A percentile compares a stretch with the other conserved stretches of the same genome.
These are phyloP conservation scores for Cocos nucifera DNA, from an alignment of 176 grass and related monocot genomes.

Conservation along the genomic window DNA sequence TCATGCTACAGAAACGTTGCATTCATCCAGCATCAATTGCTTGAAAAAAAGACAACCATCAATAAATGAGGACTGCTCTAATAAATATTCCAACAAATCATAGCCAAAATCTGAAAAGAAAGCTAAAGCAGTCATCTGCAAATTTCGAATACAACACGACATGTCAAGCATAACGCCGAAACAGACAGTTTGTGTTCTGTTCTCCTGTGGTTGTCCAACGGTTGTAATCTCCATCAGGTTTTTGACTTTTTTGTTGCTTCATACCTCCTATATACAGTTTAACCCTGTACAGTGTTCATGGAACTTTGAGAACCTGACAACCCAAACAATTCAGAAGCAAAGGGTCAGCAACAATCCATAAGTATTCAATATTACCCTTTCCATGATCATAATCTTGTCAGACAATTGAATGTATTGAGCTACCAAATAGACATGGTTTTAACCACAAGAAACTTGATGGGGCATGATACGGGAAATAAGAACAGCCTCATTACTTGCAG, in stretches of 20 bases:
- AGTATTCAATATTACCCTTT: too few relatives aligned
- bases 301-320: not conserved
- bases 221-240: not conserved
- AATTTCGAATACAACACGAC: not conserved
- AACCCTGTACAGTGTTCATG: constrained; percentile 8
- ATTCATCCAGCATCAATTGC: too few relatives aligned
- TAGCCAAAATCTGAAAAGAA: too few relatives aligned
- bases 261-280: constrained; percentile 9
- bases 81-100: too few relatives aligned
- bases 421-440: not conserved
- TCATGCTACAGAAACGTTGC: too few relatives aligned
- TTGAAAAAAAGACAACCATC: too few relatives aligned
- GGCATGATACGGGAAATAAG: constrained; percentile 15
- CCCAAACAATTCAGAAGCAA: not conserved
- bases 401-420: too few relatives aligned
- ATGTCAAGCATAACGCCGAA: constrained; percentile 1
- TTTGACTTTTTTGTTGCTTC: constrained; percentile 3
- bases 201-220: not conserved
- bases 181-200: not conserved
- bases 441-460: constrained; percentile 13
- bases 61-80: too few relatives aligned
- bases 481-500: constrained; percentile 25
- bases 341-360: not conserved
- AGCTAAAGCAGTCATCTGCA: not conserved
- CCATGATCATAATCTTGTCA: too few relatives aligned